phyloP scores from a whole-genome alignment of 2,329 filamentous ascomycete genomes.

The Fusarium nanum region DNA sequence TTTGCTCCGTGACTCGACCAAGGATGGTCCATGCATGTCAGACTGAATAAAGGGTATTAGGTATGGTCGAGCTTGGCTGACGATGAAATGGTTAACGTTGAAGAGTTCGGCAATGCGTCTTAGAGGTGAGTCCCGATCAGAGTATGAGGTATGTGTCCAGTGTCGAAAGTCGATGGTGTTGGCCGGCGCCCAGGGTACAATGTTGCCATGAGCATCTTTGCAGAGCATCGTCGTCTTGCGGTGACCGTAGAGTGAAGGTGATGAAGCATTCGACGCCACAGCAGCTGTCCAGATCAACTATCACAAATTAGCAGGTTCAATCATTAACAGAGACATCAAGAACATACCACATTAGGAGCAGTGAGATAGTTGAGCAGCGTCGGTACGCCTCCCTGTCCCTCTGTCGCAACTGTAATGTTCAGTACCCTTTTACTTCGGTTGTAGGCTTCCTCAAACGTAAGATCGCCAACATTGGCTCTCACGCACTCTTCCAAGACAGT shows the following conservation, averaged over 20 bases:
- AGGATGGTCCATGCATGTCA: constrained; percentile 80
- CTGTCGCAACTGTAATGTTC: constrained; percentile 90
- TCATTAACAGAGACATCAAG: neutral
- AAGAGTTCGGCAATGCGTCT: constrained; percentile 83
- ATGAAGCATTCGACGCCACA: constrained; percentile 78
- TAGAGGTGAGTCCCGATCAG: constrained; percentile 73
- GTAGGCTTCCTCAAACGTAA: constrained; percentile 95
- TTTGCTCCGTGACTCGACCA: constrained; percentile 68
- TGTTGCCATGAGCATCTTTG: constrained; percentile 78
- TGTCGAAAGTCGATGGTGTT: constrained; percentile 73
- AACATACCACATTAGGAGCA: constrained; percentile 87
- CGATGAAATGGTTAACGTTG: constrained; percentile 95
- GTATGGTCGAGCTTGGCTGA: constrained; percentile 92
- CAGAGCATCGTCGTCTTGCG: constrained; percentile 76
- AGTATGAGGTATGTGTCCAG: constrained; percentile 73
- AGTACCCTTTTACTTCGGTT: constrained; percentile 84
- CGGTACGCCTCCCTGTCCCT: constrained; percentile 79
- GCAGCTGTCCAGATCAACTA: constrained; percentile 85
- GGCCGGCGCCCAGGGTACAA: constrained; percentile 78
- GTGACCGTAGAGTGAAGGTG: constrained; percentile 72
- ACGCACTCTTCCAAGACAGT: constrained; percentile 86
- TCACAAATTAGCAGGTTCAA: constrained; percentile 18
- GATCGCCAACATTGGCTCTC: constrained; percentile 83
- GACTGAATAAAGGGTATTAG: constrained; percentile 86
- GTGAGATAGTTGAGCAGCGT: constrained; percentile 92